Conservation (phyloP, 2,329 filamentous ascomycete genomes). For the Penicillium italicum region DNA sequence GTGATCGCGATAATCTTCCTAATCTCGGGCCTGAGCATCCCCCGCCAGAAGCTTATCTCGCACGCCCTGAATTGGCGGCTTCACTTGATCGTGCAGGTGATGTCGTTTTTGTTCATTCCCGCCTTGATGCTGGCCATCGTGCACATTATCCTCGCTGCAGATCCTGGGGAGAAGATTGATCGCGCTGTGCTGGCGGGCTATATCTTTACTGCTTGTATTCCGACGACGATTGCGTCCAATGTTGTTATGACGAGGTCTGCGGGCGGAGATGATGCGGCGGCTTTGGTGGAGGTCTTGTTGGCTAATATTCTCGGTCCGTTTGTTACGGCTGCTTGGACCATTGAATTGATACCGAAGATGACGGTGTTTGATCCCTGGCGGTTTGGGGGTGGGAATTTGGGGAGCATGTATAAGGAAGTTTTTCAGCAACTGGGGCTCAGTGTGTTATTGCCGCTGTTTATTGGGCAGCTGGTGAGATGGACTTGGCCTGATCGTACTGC, state of each 20-base stretch:
- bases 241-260: conserved; percentile 69
- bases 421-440: conserved; percentile 66
- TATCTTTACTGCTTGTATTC: conserved; percentile 63
- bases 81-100: conserved; percentile 63
- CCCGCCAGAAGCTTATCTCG: conserved; percentile 57
- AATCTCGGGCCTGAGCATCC: conserved; percentile 66
- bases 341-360: conserved; percentile 51
- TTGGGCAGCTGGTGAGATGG: conserved; percentile 60
- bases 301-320: conserved; percentile 68
- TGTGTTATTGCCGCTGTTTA: conserved; percentile 60
- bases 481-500: conserved; percentile 48
- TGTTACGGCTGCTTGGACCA: conserved; percentile 60
- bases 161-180: conserved; percentile 51
- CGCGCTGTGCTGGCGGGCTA: conserved; percentile 64
- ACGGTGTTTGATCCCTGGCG: conserved; percentile 36
- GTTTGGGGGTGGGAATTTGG: conserved; percentile 53
- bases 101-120: conserved; percentile 65
- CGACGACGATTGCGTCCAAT: conserved; percentile 70
- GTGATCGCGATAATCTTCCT: conserved; percentile 68
- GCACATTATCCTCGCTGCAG: conserved; percentile 50
- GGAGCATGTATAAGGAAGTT: conserved; percentile 62
- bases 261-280: conserved; percentile 63
- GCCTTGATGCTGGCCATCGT: conserved; percentile 57
- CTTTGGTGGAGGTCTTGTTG: conserved; percentile 65
- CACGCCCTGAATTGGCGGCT: conserved; percentile 66